Evolutionary conservation across 768 basidiomycete genomes (phyloP).

Genomic region (Sistotremastrum suecicum): DNA sequence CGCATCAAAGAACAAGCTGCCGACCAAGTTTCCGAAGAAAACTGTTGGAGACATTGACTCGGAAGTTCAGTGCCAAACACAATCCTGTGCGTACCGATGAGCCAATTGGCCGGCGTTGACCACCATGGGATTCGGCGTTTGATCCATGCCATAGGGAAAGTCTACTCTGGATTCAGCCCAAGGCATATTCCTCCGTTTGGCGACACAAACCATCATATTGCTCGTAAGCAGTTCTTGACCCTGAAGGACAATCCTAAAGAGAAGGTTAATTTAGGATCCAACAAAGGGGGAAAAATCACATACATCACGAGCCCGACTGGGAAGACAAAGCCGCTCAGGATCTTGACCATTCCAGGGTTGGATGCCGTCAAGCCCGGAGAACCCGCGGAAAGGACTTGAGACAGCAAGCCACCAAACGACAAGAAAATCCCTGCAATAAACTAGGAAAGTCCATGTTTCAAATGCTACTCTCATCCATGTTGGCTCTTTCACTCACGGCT

Average conservation of each 20-base stretch:
- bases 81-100: slow-evolving; percentile 32
- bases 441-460: slow-evolving; percentile 18
- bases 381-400: slow-evolving; percentile 46
- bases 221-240: slow-evolving; percentile 60
- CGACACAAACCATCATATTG: slow-evolving; percentile 50
- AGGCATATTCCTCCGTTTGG: neutral
- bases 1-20: slow-evolving; percentile 57
- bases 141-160: slow-evolving; percentile 53
- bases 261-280: neutral
- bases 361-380: slow-evolving; percentile 30
- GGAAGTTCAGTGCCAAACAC: neutral
- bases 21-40: slow-evolving; percentile 52
- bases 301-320: slow-evolving; percentile 70
- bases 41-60: slow-evolving; percentile 23
- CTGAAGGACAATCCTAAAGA: slow-evolving; percentile 53
- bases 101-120: slow-evolving; percentile 54
- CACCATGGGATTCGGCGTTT: slow-evolving; percentile 56
- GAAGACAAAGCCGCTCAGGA: slow-evolving; percentile 55
- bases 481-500: slow-evolving; percentile 31
- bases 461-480: neutral
- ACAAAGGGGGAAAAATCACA: slow-evolving; percentile 6
- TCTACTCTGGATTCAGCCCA: slow-evolving; percentile 19
- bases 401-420: slow-evolving; percentile 59
- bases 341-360: slow-evolving; percentile 56
- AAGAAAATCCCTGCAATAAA: slow-evolving; percentile 57